Conservation (phyloP, 306 rosid species). For the Oxytropis ochrocephala region DNA sequence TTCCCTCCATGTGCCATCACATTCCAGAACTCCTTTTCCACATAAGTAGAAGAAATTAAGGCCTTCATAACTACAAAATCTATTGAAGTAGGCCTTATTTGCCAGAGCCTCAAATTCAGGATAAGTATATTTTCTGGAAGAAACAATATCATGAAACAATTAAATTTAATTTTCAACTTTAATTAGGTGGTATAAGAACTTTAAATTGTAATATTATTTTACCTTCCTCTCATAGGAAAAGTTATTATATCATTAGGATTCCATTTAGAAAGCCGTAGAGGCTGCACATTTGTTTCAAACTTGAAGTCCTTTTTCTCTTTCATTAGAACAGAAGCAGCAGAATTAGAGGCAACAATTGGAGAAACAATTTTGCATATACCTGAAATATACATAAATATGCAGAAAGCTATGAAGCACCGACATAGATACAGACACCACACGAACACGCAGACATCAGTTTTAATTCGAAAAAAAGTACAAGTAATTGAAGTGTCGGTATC, state of each 20-base stretch:
- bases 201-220: not conserved
- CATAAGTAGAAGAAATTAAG: conserved; percentile 17
- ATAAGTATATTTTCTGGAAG: conserved; percentile 16
- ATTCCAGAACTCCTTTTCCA: conserved; percentile 37
- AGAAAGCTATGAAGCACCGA: too few species aligned
- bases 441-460: too few species aligned
- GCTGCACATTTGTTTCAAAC: conserved; percentile 37
- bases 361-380: conserved; percentile 44
- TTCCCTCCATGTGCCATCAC: conserved; percentile 27
- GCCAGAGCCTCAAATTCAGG: conserved; percentile 15
- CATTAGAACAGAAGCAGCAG: conserved; percentile 24
- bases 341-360: conserved; percentile 24
- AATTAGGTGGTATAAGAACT: not conserved
- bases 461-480: too few species aligned
- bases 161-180: not conserved
- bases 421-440: too few species aligned
- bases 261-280: conserved; percentile 33
- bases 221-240: conserved; percentile 33
- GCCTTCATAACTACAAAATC: conserved; percentile 16
- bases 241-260: conserved; percentile 13
- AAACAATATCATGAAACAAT: not conserved
- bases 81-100: conserved; percentile 10
- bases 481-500: too few species aligned
- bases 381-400: conserved; percentile 5
- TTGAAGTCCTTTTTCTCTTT: conserved; percentile 28